These are phyloP conservation scores for Fusarium phyllophilum DNA, from an alignment of 2,329 filamentous ascomycete species.

Conservation along the genomic window DNA sequence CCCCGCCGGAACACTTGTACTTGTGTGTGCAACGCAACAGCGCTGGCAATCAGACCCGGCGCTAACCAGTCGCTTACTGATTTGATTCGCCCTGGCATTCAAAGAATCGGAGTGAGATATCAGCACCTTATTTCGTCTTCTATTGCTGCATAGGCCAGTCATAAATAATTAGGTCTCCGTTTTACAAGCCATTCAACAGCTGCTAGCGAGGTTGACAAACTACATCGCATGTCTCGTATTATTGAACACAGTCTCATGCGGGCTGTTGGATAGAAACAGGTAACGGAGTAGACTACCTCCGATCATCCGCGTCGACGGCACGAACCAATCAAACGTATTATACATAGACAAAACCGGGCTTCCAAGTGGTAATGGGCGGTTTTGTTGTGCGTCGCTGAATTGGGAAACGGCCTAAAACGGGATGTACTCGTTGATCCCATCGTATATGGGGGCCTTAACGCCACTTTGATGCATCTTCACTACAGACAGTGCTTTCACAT, in stretches of 20 bases:
- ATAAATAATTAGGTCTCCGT: fast-evolving
- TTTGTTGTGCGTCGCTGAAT: neutral
- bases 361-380: fast-evolving
- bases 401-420: neutral
- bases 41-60: neutral
- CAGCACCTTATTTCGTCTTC: neutral
- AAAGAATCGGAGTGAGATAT: neutral
- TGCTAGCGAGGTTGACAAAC: too few relatives aligned
- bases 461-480: too few relatives aligned
- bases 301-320: neutral
- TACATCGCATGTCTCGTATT: fast-evolving
- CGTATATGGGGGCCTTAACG: too few relatives aligned
- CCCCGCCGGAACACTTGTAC: neutral
- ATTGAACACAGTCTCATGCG: neutral
- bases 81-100: neutral
- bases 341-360: neutral
- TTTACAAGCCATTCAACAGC: neutral
- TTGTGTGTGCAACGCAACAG: neutral
- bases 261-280: too few relatives aligned
- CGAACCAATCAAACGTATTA: too few relatives aligned
- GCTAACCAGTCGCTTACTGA: too few relatives aligned
- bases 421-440: too few relatives aligned
- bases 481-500: too few relatives aligned
- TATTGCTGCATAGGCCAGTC: neutral
- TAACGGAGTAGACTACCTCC: neutral